phyloP scores from a whole-genome alignment of 768 basidiomycete species.

The Mycena rosella region DNA sequence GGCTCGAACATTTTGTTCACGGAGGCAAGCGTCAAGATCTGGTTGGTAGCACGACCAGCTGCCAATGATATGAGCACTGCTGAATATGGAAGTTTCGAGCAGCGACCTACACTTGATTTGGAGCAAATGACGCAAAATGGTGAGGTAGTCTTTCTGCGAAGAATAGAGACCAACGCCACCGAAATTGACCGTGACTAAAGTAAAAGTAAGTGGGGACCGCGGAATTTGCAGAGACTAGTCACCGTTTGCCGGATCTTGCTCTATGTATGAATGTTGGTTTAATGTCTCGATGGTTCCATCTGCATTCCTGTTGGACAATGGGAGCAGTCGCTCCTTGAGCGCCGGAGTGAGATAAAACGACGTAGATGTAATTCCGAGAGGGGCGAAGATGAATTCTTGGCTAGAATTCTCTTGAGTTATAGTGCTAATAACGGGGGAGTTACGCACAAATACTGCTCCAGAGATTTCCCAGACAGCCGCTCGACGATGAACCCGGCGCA shows the following conservation, averaged over 20 bases:
- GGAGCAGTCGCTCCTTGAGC: background rate
- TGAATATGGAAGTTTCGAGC: background rate
- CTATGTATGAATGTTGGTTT: background rate
- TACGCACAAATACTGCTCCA: constrained; percentile 48
- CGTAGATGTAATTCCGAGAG: background rate
- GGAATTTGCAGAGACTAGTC: background rate
- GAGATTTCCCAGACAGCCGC: constrained; percentile 40
- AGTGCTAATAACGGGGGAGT: background rate
- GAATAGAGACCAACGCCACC: constrained; percentile 39
- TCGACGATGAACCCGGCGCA: constrained; percentile 47
- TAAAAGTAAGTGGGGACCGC: background rate
- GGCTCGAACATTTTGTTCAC: constrained; percentile 20
- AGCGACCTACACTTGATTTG: constrained; percentile 17
- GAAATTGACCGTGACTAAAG: constrained; percentile 37
- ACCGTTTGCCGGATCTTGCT: background rate
- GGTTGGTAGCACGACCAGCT: constrained; percentile 22
- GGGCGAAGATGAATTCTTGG: constrained; percentile 31
- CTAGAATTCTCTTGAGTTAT: constrained; percentile 16
- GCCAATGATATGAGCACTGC: background rate
- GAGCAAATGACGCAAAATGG: constrained; percentile 34
- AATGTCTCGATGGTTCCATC: background rate
- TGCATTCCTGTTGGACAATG: background rate
- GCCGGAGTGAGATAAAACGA: background rate
- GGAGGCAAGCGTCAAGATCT: constrained; percentile 23
- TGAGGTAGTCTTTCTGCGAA: constrained; percentile 41